Evolutionary conservation across 2,329 filamentous ascomycete genomes (phyloP).

Genomic region (Fusarium nurragi): DNA sequence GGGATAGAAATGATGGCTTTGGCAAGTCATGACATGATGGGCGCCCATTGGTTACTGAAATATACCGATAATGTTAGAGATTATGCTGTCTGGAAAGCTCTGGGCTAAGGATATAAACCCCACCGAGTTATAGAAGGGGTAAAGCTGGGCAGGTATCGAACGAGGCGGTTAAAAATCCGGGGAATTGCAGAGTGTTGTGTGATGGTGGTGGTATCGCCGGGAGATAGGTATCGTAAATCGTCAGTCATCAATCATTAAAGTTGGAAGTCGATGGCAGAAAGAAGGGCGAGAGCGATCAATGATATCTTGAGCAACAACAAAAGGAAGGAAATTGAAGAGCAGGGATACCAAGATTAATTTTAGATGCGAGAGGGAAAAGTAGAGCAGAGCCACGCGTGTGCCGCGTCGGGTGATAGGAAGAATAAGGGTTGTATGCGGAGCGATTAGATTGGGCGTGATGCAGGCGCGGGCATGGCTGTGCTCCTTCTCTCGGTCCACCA

Average conservation of each 20-base stretch:
- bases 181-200: background rate
- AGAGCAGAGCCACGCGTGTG: slow-evolving; percentile 3
- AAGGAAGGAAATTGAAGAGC: slow-evolving; percentile 10
- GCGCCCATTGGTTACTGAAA: slow-evolving; percentile 9
- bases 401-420: slow-evolving; percentile 8
- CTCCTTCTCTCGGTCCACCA: slow-evolving; percentile 12
- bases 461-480: slow-evolving; percentile 33
- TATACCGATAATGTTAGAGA: slow-evolving; percentile 3
- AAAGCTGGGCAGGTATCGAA: background rate
- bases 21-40: slow-evolving; percentile 37
- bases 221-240: slow-evolving; percentile 8
- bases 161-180: background rate
- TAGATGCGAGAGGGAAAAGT: slow-evolving; percentile 21
- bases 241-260: slow-evolving; percentile 16
- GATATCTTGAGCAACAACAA: background rate
- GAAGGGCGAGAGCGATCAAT: background rate
- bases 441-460: slow-evolving; percentile 27
- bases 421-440: slow-evolving; percentile 9
- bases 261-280: background rate
- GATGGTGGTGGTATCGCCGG: background rate
- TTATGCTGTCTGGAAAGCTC: background rate
- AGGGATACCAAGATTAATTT: slow-evolving; percentile 16
- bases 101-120: slow-evolving; percentile 9
- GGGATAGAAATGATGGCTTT: slow-evolving; percentile 10
- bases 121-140: background rate